phyloP scores from a whole-genome alignment of 371 early-diverging fungal genomes.

The Mucor irregularis region DNA sequence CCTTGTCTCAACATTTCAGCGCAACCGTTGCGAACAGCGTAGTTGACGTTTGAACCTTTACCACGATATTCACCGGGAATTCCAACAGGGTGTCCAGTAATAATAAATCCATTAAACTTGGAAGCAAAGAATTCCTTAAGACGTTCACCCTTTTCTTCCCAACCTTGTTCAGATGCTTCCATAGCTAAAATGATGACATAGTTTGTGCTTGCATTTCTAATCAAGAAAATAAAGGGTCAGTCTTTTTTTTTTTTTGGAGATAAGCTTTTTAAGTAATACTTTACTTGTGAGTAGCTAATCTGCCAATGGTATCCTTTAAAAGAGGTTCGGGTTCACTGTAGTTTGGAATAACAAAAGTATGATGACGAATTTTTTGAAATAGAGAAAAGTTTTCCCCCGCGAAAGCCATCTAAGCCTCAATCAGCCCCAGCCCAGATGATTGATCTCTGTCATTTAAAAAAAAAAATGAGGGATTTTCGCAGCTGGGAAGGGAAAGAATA shows the following conservation, averaged over 20 bases:
- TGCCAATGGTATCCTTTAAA: conserved; percentile 44
- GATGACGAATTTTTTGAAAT: no score
- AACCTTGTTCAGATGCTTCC: conserved; percentile 69
- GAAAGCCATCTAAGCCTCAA: no score
- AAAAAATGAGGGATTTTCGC: no score
- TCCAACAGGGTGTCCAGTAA: conserved; percentile 70
- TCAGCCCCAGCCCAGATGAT: no score
- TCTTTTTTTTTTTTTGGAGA: not conserved
- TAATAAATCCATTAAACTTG: conserved; percentile 48
- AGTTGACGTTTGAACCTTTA: conserved; percentile 75
- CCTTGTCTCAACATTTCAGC: conserved; percentile 32
- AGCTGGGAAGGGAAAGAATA: no score
- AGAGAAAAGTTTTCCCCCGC: no score
- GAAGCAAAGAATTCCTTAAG: conserved; percentile 54
- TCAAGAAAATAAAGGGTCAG: not conserved
- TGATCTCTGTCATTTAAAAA: no score
- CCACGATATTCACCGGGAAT: conserved; percentile 76
- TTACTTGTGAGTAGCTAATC: conserved; percentile 46
- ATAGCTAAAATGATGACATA: conserved; percentile 73
- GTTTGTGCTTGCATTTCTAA: conserved; percentile 40
- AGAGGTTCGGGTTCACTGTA: conserved; percentile 58
- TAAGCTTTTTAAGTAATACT: not conserved
- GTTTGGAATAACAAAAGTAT: conserved; percentile 67
- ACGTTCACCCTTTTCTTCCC: conserved; percentile 59
- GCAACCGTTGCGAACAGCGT: conserved; percentile 58